These are phyloP conservation scores for Emmonsia crescens DNA, from an alignment of 2,329 filamentous ascomycete species.

Conservation along the genomic window DNA sequence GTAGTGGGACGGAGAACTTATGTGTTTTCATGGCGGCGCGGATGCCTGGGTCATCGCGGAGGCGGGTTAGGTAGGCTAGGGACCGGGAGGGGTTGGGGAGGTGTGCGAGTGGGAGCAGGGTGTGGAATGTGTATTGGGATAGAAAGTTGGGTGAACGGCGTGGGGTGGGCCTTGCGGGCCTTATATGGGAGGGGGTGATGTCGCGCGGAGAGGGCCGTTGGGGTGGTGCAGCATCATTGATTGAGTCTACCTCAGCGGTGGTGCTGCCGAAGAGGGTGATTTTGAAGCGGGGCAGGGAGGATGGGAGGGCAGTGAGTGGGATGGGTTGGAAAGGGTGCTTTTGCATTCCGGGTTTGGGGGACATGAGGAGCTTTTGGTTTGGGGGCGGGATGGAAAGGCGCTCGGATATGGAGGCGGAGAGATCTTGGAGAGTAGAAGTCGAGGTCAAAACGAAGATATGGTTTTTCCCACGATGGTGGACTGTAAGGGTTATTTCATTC, in stretches of 20 bases:
- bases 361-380: constrained; percentile 37
- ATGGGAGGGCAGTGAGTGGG: constrained; percentile 23
- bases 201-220: not conserved
- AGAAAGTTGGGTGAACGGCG: constrained; percentile 16
- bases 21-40: constrained; percentile 72
- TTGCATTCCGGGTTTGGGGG: constrained; percentile 37
- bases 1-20: constrained; percentile 68
- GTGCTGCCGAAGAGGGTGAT: constrained; percentile 38
- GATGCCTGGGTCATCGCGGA: constrained; percentile 78
- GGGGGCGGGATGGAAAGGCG: constrained; percentile 29
- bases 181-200: constrained; percentile 7
- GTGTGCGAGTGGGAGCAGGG: constrained; percentile 62
- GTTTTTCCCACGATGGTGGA: constrained; percentile 46
- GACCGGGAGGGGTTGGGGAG: constrained; percentile 66
- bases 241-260: constrained; percentile 30
- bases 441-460: constrained; percentile 39
- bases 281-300: constrained; percentile 31
- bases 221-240: constrained; percentile 27
- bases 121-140: constrained; percentile 63
- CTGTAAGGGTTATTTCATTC: constrained; percentile 30
- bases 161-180: constrained; percentile 19
- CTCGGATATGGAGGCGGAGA: constrained; percentile 25
- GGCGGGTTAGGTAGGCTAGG: constrained; percentile 58
- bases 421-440: constrained; percentile 41
- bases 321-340: constrained; percentile 35